A percentile compares a stretch with the other conserved stretches of the same genome.
Evolutionary conservation across 2,329 filamentous ascomycete genomes (phyloP).

Genomic region (Penicillium sp.): DNA sequence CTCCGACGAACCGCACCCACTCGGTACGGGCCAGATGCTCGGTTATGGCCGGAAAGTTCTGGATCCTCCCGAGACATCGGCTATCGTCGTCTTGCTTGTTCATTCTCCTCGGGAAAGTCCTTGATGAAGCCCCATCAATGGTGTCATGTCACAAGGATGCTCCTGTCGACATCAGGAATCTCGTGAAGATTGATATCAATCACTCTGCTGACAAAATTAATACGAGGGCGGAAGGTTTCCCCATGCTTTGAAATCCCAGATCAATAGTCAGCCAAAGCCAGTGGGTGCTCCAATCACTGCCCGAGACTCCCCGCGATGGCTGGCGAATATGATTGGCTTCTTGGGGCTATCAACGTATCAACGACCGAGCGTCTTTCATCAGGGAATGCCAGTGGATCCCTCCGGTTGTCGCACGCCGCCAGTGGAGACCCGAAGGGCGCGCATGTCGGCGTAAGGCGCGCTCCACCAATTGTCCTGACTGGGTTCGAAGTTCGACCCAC

Average conservation of each 20-base stretch:
- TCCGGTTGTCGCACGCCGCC: slow-evolving; percentile 1
- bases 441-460: slow-evolving; percentile 28
- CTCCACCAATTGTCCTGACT: slow-evolving; percentile 17
- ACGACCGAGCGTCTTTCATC: slow-evolving; percentile 10
- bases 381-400: slow-evolving; percentile 19
- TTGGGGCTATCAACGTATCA: slow-evolving; percentile 3
- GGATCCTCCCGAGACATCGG: slow-evolving; percentile 20
- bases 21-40: slow-evolving; percentile 17
- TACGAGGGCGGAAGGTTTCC: slow-evolving; percentile 1
- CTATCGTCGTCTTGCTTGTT: slow-evolving; percentile 11
- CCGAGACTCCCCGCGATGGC: not conserved
- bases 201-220: slow-evolving; percentile 3
- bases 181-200: not conserved
- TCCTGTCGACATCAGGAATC: slow-evolving; percentile 1
- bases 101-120: slow-evolving; percentile 23
- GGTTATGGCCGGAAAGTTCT: slow-evolving; percentile 33
- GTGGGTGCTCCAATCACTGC: slow-evolving; percentile 1
- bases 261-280: slow-evolving; percentile 11
- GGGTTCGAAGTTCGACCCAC: slow-evolving; percentile 8
- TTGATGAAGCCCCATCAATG: slow-evolving; percentile 1
- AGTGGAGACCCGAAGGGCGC: slow-evolving; percentile 31
- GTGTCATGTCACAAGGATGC: not conserved
- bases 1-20: slow-evolving; percentile 5
- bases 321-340: slow-evolving; percentile 15
- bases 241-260: slow-evolving; percentile 18